A percentile compares a stretch with the other conserved stretches of the same genome.
These are phyloP conservation scores for Naematelia aurantialba DNA, from an alignment of 768 basidiomycete species.

Conservation along the genomic window DNA sequence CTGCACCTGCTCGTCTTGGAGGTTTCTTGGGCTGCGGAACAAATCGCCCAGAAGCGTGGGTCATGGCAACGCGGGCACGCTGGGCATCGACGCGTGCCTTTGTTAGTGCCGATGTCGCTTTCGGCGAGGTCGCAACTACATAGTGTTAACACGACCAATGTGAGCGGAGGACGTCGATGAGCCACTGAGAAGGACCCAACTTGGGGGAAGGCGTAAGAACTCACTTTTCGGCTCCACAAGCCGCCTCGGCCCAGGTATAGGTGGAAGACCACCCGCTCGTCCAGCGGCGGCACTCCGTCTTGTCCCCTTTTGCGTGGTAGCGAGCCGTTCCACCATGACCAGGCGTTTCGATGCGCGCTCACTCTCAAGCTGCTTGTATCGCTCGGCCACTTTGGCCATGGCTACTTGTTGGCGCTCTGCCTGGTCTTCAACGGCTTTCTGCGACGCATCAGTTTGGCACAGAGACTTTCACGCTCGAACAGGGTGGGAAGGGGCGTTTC, in stretches of 20 bases:
- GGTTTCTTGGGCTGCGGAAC: constrained; percentile 20
- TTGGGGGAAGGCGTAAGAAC: not conserved
- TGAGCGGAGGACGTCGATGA: not conserved
- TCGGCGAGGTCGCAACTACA: constrained; percentile 1
- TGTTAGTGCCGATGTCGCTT: constrained; percentile 15
- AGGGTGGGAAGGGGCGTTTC: no score
- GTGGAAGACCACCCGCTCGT: not conserved
- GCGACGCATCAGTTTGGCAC: not conserved
- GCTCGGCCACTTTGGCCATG: constrained; percentile 21
- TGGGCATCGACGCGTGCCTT: constrained; percentile 36
- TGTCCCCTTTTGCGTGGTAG: constrained; percentile 17
- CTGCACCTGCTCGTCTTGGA: not conserved
- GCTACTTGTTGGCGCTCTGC: constrained; percentile 26
- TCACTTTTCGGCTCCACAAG: constrained; percentile 4
- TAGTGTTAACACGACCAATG: not conserved
- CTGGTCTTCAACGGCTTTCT: constrained; percentile 38
- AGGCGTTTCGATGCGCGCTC: constrained; percentile 32
- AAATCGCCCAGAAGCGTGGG: constrained; percentile 35
- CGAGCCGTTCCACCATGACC: constrained; percentile 28
- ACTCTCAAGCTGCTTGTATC: constrained; percentile 36
- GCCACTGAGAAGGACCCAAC: not conserved
- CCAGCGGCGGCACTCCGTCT: not conserved
- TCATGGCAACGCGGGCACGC: constrained; percentile 33
- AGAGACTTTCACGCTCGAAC: not conserved
- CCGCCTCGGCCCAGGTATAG: not conserved